These are phyloP conservation scores for Carex littledalei DNA, from an alignment of 176 grass and related monocot genomes.

Conservation along the genomic window DNA sequence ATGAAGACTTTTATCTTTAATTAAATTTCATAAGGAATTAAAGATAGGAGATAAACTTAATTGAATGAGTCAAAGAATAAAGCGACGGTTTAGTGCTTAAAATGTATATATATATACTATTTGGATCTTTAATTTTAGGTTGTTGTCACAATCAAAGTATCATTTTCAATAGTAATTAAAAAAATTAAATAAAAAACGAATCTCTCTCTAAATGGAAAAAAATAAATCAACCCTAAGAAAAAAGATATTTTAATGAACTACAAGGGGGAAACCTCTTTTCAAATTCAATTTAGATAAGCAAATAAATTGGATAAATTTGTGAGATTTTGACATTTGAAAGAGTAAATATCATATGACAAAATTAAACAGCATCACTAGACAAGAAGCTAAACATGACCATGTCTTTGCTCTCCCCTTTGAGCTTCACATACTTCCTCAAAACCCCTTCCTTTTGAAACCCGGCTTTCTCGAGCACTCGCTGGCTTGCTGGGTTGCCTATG, in stretches of 20 bases:
- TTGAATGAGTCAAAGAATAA: neutral
- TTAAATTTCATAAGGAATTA: too few species aligned
- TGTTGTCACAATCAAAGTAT: neutral
- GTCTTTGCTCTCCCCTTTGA: slow-evolving; percentile 56
- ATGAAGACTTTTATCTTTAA: too few species aligned
- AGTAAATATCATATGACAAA: neutral
- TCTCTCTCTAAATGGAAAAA: neutral
- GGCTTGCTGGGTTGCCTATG: slow-evolving; percentile 64
- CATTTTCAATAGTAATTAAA: neutral
- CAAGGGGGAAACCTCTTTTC: neutral
- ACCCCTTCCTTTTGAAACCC: slow-evolving; percentile 53
- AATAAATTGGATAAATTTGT: too few species aligned
- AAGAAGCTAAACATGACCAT: slow-evolving; percentile 72
- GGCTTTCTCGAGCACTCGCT: slow-evolving; percentile 84
- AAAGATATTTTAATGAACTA: neutral
- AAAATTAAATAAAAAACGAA: neutral
- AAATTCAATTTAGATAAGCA: neutral
- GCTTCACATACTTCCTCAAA: slow-evolving; percentile 42
- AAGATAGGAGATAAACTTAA: neutral
- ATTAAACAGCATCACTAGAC: slow-evolving; percentile 7
- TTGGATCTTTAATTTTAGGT: neutral
- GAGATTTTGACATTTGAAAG: too few species aligned
- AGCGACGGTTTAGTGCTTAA: neutral
- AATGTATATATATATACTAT: neutral
- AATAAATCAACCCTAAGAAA: neutral